Base-by-base conservation (phyloP, 768 basidiomycete species). In the Rhodotorula diobovata region DNA sequence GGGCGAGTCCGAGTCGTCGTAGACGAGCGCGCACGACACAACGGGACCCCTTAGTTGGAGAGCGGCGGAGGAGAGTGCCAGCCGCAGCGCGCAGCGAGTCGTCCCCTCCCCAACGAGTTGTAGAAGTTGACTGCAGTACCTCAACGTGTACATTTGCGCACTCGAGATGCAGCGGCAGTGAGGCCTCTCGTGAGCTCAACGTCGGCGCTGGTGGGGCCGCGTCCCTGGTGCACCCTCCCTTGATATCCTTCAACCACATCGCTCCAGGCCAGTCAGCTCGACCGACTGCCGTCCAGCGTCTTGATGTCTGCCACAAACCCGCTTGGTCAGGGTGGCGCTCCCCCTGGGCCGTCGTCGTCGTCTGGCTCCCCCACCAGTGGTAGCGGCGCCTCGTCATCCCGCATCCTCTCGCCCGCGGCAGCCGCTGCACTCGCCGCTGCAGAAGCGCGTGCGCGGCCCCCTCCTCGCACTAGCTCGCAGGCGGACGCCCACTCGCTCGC, bases 1-100 rank as follows among this genome's bases (percentile, higher is more conserved):
- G 70, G 80, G 80, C 37, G 78, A 67, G 14, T 74, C 73, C 25
- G 64, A 77, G 16, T 35, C 64, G 6, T 25, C 37, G 12, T 20
- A 10, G 28, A 32, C 21, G 35, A 18, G 23, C 28, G 30, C 30
- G 28, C 6, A 20, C 9, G 20, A 35, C 9, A 18, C 9, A 9
- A 20, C 25, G 32, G 25, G 32, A 18, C 32, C 6, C 53, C 41
- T 43, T 43, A 15, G 41, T 43, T 18, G 41, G 18, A 16, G 45
- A 23, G 20, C 20, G 45, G 18, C 7, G 45, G 45, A 46, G 45
- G 45, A 20, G 45, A 18, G 4, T 10, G 2, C 25, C 11, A 23
- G 48, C 48, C 11, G 25, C 23, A 23, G 25, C 11, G 48, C 25
- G 41, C 41, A 43, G 41, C 14, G 41, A 2, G 41, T 43, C 41